Evolutionary conservation across 2,329 filamentous ascomycete species (phyloP), one percentile per base, ranked within the genome.

Genomic region (Paecilomyces formosus): DNA sequence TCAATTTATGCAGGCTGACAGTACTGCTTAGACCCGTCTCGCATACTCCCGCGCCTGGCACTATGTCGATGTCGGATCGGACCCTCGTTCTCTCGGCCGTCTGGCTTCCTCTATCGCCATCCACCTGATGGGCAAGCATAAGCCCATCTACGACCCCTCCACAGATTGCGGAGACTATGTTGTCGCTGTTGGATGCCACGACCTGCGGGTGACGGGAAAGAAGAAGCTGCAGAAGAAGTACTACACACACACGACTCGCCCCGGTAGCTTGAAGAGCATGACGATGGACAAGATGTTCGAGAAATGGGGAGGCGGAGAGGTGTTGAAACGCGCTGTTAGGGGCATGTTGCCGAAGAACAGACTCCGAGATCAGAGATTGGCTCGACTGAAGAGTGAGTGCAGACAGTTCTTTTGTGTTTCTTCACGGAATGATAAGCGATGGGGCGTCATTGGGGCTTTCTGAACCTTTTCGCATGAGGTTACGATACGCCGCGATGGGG

Each of bases 111-210:
- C 88, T 63, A 96, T 97, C 74, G 93, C 92, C 62, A 81, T 88
- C 57, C 82, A 90, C 61, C 85, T 97, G 56, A 97, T 97, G 92
- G 94, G 94, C 78, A 99, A 99, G 82, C 89, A 99, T 83, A 99
- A 99, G 79, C 94, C 94, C 22, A 96, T 94, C 75, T 99, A 87
- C 79, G 90, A 97, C 78, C 94, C 94, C 1, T 96, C 92, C 22
- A 97, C 92, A 61, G 94, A 99, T 82, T 97, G 94, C 82, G 94
- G 94, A 67, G 94, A 99, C 85, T 99, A 99, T 76, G 92, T 99
- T 12, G 93, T 99, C 0, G 92, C 94, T 55, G 90, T 90, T 39
- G 88, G 92, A 74, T 97, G 94, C 80, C 84, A 88, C 49, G 87
- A 93, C 54, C 81, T 99, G 55, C 87, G 92, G 78, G 88, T 87